phyloP scores from a whole-genome alignment of 257 asterid genomes.

The Solanum tarijense region DNA sequence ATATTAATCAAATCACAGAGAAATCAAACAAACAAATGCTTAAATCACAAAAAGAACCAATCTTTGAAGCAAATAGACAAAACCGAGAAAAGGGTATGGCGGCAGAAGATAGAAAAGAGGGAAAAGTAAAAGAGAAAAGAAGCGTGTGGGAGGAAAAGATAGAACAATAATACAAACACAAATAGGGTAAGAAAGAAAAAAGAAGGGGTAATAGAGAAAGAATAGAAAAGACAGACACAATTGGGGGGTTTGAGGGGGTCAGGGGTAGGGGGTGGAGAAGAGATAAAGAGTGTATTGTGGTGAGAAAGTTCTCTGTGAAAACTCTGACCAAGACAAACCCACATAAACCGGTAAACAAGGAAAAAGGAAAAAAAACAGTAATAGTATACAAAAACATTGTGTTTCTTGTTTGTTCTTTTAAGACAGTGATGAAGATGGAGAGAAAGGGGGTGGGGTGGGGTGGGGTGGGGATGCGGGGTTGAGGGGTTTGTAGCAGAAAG shows the following conservation, averaged over 20 bases:
- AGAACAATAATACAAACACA: conserved; percentile 2
- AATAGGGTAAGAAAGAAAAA: conserved; percentile 3
- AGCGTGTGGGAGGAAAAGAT: background rate
- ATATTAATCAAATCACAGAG: conserved; percentile 34
- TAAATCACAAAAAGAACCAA: conserved; percentile 2
- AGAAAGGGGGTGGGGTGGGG: conserved; percentile 10
- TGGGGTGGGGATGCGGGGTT: background rate
- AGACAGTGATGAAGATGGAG: conserved; percentile 44
- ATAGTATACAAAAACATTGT: background rate
- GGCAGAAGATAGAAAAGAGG: conserved; percentile 13
- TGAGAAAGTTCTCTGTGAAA: conserved; percentile 61
- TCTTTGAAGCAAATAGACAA: conserved; percentile 22
- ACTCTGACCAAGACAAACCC: conserved; percentile 81
- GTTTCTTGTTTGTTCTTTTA: conserved; percentile 7
- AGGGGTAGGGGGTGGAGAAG: conserved; percentile 1
- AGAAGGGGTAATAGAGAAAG: conserved; percentile 15
- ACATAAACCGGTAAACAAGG: conserved; percentile 26
- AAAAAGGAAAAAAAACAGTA: background rate
- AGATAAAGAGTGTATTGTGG: conserved; percentile 10
- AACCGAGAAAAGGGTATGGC: conserved; percentile 10
- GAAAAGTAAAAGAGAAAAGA: background rate
- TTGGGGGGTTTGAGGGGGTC: background rate
- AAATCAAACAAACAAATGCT: conserved; percentile 1
- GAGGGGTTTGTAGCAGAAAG: conserved; percentile 52
- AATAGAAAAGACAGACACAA: conserved; percentile 6